Evolutionary conservation across 768 basidiomycete species (phyloP).

Genomic region (Boletus sp.): DNA sequence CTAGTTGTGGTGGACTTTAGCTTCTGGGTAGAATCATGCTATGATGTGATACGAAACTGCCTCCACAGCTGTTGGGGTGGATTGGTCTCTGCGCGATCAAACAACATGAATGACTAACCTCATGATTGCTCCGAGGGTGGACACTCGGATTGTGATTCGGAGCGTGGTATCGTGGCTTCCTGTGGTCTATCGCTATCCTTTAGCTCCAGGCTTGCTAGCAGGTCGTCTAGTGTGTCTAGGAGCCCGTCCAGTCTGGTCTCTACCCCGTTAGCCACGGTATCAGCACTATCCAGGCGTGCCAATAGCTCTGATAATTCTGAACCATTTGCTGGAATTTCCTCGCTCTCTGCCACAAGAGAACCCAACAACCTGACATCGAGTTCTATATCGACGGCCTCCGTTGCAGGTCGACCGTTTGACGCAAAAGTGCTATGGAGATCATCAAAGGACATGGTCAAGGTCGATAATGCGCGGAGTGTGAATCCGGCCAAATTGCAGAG

Average conservation of each 20-base stretch:
- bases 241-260: constrained; percentile 62
- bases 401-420: constrained; percentile 5
- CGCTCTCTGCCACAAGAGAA: constrained; percentile 28
- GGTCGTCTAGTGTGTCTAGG: constrained; percentile 52
- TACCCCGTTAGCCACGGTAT: constrained; percentile 56
- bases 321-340: constrained; percentile 34
- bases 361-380: constrained; percentile 36
- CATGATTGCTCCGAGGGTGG: constrained; percentile 1
- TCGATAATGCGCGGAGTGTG: constrained; percentile 21
- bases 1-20: constrained; percentile 5
- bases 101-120: constrained; percentile 13
- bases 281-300: constrained; percentile 51
- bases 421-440: constrained; percentile 15
- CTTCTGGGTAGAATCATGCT: constrained; percentile 14
- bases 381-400: constrained; percentile 24
- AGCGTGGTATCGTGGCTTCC: not conserved
- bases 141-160: not conserved
- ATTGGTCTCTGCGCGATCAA: not conserved
- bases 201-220: constrained; percentile 46
- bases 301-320: constrained; percentile 43
- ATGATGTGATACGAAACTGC: constrained; percentile 1
- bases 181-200: not conserved
- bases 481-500: not conserved
- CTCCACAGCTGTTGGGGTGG: not conserved
- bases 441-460: constrained; percentile 26